Base-by-base conservation (phyloP, 2,329 filamentous ascomycete species). In the Pseudocercospora vitis region DNA sequence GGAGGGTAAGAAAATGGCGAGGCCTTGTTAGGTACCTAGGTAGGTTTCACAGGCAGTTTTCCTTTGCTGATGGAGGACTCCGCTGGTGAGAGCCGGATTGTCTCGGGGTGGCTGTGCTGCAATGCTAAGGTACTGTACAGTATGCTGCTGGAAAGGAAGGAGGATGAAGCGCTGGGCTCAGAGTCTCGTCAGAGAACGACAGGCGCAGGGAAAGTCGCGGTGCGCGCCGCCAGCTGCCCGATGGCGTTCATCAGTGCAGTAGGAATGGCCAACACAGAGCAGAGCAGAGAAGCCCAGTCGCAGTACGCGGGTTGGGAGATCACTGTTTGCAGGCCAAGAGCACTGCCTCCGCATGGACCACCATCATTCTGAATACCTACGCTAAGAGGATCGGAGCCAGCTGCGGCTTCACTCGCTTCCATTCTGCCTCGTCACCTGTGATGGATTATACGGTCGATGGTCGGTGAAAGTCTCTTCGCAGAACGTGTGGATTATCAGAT, bases 71-170 rank as follows among this genome's bases (percentile, higher is more conserved):
- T 21, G 33, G 35, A 23, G 35, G 21, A 16, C 14, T 39, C 35
- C 14, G 21, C 5, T 39, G 14, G 35, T 39, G 35, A 18, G 37
- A 24, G 2, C 16, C 19, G 37, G 37, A 16, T 16, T 23, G 3
- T 4, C 23, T 23, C 37, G 37, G 37, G 37, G 37, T 40, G 37
- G 37, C 37, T 40, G 23, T 40, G 37, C 37, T 24, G 37, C n/a
- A 19, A 16, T 24, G 37, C 21, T 40, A 8, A 11, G 9, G 37
- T 40, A 11, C 18, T 40, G 7, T 14, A 16, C 14, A 37, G 33
- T 18, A 9, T 9, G 33, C 33, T 7, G 33, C 33, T 16, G 23
- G n/a, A 19, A 19, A 40, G 37, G 26, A 29, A 29, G 26, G 26
- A 11, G 6, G 11, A 11, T 29, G 26, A 39, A 39, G 35, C 35